Base-by-base conservation (phyloP, 345 rosid species). In the Leavenworthia alabamica region DNA sequence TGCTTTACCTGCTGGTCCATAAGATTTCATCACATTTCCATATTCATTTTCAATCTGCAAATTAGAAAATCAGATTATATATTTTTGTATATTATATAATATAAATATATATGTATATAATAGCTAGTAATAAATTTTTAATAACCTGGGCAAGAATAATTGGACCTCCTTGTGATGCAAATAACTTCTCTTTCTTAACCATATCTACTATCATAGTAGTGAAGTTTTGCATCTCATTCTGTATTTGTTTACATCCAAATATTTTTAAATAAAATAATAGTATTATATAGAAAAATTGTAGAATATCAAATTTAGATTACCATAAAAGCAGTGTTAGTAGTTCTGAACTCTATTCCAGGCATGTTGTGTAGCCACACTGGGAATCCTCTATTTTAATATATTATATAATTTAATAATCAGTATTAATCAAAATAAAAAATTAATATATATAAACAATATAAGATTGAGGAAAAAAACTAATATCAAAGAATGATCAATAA, bases 101-200 rank as follows among this genome's bases (percentile, higher is more conserved):
- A 23, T 23, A 52, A 26, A 7, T 4, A 23, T 15, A 3, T 26
- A 43, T 42, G 6, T 22, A 28, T 29, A 67, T 71, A 10, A 4
- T 16, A 13, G 8, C 1, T 56, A 26, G 1, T 46, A 5, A 78
- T 74, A 81, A 13, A 82, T 60, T 4, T 79, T 14, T 11, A 61
- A 76, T 31, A 83, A 41, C 76, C 85, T 87, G 96, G 28, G 86
- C 71, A 61, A 85, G 77, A 58, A 88, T 65, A 22, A 88, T 85
- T 2, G 92, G 96, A 5, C 96, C 92, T 68, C 96, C 92, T 70
- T 88, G 91, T 46, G 89, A 46, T 56, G 87, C 84, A 69, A 79
- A 85, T 23, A 88, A 16, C 58, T 85, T 85, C 50, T 76, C 84
- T 8, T 47, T 50, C 55, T 71, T 85, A 63, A 85, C 56, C 90